These are phyloP conservation scores for Viridothelium virens DNA, from an alignment of 495 filamentous ascomycete genomes.

Conservation along the genomic window DNA sequence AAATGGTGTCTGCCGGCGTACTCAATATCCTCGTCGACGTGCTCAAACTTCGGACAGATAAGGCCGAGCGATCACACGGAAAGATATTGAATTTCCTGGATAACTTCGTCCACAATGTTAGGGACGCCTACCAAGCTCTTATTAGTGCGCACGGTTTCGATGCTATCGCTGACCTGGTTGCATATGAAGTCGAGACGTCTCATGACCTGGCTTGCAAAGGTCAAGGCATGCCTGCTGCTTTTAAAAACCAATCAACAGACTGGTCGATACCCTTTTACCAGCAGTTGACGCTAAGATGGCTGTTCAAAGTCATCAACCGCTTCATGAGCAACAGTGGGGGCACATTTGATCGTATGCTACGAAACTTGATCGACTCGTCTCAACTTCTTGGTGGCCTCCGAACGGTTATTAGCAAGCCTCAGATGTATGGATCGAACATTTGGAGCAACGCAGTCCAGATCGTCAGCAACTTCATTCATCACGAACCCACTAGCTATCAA, in stretches of 20 bases:
- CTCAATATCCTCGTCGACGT: conserved; percentile 86
- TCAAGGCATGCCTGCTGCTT: conserved; percentile 65
- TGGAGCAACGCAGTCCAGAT: conserved; percentile 91
- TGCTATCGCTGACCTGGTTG: conserved; percentile 73
- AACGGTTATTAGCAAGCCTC: conserved; percentile 69
- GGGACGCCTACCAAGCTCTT: conserved; percentile 70
- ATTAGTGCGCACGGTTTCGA: conserved; percentile 76
- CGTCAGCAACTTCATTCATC: conserved; percentile 93
- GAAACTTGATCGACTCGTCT: conserved; percentile 91
- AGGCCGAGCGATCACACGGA: conserved; percentile 73
- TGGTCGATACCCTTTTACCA: conserved; percentile 88
- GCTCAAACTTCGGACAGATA: conserved; percentile 70
- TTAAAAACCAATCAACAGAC: conserved; percentile 75
- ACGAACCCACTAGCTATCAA: conserved; percentile 94
- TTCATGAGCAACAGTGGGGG: conserved; percentile 81
- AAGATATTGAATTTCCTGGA: conserved; percentile 80
- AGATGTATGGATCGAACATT: conserved; percentile 76
- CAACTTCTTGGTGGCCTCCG: conserved; percentile 69
- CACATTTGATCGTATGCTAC: conserved; percentile 77
- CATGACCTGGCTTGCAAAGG: conserved; percentile 55
- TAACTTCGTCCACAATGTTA: conserved; percentile 69
- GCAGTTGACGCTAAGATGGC: conserved; percentile 83
- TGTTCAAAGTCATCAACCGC: conserved; percentile 93
- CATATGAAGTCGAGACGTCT: conserved; percentile 67
- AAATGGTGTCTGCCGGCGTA: conserved; percentile 75